Base-by-base conservation (phyloP, 2,329 filamentous ascomycete genomes). In the Cordyceps tenuipes region DNA sequence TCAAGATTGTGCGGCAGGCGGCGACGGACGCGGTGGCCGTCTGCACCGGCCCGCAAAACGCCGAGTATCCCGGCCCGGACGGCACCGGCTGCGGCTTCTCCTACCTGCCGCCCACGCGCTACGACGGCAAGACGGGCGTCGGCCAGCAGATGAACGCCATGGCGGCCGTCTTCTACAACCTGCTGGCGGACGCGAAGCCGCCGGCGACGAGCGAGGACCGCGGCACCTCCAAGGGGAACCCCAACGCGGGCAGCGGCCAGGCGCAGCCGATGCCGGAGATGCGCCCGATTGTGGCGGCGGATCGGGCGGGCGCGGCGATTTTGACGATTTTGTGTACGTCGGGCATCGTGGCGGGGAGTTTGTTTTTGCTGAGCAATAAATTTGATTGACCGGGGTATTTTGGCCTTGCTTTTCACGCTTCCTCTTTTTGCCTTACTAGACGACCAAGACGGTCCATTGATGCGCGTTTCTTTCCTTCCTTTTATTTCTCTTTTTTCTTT, bases 111-210 rank as follows among this genome's bases (percentile, higher is more conserved):
- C 72, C 70, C 26, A 71, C 70, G 7, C 68, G 65, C 2, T 89
- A 82, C 66, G 87, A 90, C 67, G 82, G 82, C 3, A 68, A 73
- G 26, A 76, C 75, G 9, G 87, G 86, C 59, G 85, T 90, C 5
- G 87, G 87, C 48, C 78, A 87, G 69, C 84, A 89, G 76, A 87
- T 90, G 80, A 86, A 82, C 65, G 85, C 84, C 0, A 75, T 89
- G 29, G 79, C 82, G 26, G 80, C 86, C 12, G 74, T 90, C 64
- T 83, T 84, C 70, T 85, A 84, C 60, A 82, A 79, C 44, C 74
- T 88, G 12, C 72, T 84, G 47, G 70, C 75, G 43, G 68, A 71
- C 17, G 66, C 66, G 2, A 68, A 71, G 15, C 72, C 71, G 1
- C 80, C 83, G 0, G 74, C 80, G 13, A 85, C 83, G 0, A 75